Percentiles rank a stretch among this genome's conserved stretches.
phyloP scores from a whole-genome alignment of 768 basidiomycete species.

The Xerocomellus intermedius region DNA sequence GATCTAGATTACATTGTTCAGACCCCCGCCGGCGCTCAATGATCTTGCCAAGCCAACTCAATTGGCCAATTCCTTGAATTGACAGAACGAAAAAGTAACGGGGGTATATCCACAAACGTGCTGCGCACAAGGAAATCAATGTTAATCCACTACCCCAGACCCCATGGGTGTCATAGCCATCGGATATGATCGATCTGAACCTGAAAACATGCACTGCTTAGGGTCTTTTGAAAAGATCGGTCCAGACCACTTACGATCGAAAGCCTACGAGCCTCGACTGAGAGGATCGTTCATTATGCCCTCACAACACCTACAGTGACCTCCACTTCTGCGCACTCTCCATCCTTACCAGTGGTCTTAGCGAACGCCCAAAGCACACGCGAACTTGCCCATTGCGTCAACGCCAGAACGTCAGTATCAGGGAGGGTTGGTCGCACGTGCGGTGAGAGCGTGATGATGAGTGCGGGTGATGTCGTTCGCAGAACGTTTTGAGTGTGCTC shows the following conservation, averaged over 20 bases:
- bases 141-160: conserved; percentile 6
- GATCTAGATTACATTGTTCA: neutral
- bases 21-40: neutral
- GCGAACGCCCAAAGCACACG: conserved; percentile 55
- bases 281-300: conserved; percentile 37
- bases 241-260: conserved; percentile 10
- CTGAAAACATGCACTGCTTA: neutral
- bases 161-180: neutral
- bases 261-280: too few relatives aligned
- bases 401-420: conserved; percentile 67
- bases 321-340: conserved; percentile 46
- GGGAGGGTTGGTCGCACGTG: conserved; percentile 66
- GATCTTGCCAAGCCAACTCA: conserved; percentile 2
- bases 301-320: conserved; percentile 75
- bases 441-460: conserved; percentile 78
- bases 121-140: conserved; percentile 8
- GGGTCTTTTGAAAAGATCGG: neutral
- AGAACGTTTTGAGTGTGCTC: neutral
- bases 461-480: conserved; percentile 32
- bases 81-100: neutral
- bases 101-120: conserved; percentile 15
- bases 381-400: conserved; percentile 80
- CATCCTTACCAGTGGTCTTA: conserved; percentile 30
- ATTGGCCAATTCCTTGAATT: conserved; percentile 8
- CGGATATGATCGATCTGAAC: neutral